Evolutionary conservation across 1,139 yeast species (phyloP), one percentile per base, ranked within the genome.

Genomic region (Spencermartinsiella ligniputridi): DNA sequence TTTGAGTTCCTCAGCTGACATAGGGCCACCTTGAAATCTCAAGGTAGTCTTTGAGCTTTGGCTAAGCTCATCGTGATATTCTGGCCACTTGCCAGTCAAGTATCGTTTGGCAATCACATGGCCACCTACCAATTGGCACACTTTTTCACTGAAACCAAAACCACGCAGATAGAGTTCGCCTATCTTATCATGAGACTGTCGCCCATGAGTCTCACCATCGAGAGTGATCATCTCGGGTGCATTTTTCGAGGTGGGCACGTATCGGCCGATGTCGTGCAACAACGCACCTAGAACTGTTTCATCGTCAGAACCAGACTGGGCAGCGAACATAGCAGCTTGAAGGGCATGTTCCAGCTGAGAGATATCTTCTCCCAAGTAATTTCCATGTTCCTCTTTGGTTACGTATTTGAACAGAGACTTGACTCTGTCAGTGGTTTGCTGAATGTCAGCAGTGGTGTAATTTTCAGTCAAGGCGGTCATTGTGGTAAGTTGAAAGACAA

Each of bases 91-190:
- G 2, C 44, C 51, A 12, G 51, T 48, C 24, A 48, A 37, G 33
- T 46, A 48, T n/a, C 51, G 24, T 35, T 48, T 48, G 12, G 51
- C 50, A 19, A 32, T 35, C 11, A 48, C 51, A 37, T 48, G 51
- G 3, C 47, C 51, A 5, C 51, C 51, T 12, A 48, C 51, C 21
- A 48, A 27, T 30, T 47, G 46, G 35, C 51, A 48, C n/a, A 47
- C 45, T 34, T 48, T 48, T 17, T 48, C 51, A 19, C 38, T 38
- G 39, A 48, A 48, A 8, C 51, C 51, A 40, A 48, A 48, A n/a
- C 41, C 46, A n/a, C 52, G 35, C 24, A 50, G 30, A 19, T 50
- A 50, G 1, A 44, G 41, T 19, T 50, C 53, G 3, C 53, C 53
- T 16, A 38, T 43, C 40, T 39, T 40, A 13, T 45, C 51, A 27